These are phyloP conservation scores for Podaxis pistillaris DNA, from an alignment of 768 basidiomycete genomes.

Conservation along the genomic window DNA sequence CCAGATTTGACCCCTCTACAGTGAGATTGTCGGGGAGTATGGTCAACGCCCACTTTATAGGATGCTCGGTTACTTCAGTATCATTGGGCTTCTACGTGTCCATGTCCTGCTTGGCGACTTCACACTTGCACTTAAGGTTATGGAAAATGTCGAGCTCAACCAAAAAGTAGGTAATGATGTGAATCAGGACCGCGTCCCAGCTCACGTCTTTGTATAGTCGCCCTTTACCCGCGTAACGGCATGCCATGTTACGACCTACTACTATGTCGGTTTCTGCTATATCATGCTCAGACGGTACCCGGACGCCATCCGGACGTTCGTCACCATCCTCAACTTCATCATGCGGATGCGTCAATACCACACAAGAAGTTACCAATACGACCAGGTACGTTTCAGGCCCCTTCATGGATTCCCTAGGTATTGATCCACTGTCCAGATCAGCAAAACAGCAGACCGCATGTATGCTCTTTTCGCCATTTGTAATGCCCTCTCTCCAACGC, in stretches of 20 bases:
- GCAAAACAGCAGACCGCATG: constrained; percentile 97
- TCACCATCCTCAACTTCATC: constrained; percentile 92
- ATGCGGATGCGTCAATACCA: constrained; percentile 96
- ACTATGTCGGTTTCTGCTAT: constrained; percentile 97
- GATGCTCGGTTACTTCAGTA: constrained; percentile 94
- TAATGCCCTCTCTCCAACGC: constrained; percentile 87
- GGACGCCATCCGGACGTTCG: constrained; percentile 93
- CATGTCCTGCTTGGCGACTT: constrained; percentile 96
- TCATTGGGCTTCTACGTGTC: constrained; percentile 92
- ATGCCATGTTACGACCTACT: constrained; percentile 94
- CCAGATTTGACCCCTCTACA: constrained; percentile 26
- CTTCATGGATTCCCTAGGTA: background rate
- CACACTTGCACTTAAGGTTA: constrained; percentile 89
- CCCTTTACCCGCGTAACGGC: constrained; percentile 94
- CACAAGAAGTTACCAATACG: constrained; percentile 94
- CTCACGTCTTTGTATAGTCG: constrained; percentile 41
- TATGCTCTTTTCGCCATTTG: constrained; percentile 94
- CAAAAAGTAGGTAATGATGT: constrained; percentile 59
- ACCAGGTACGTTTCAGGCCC: constrained; percentile 57
- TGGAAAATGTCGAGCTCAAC: constrained; percentile 91
- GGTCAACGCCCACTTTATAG: constrained; percentile 88
- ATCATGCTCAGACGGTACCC: constrained; percentile 92
- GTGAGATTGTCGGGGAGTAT: constrained; percentile 89
- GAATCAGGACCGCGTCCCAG: background rate
- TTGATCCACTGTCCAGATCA: constrained; percentile 58